Evolutionary conservation across 2,329 filamentous ascomycete species (phyloP).

Genomic region (Neoscytalidium dimidiatum): DNA sequence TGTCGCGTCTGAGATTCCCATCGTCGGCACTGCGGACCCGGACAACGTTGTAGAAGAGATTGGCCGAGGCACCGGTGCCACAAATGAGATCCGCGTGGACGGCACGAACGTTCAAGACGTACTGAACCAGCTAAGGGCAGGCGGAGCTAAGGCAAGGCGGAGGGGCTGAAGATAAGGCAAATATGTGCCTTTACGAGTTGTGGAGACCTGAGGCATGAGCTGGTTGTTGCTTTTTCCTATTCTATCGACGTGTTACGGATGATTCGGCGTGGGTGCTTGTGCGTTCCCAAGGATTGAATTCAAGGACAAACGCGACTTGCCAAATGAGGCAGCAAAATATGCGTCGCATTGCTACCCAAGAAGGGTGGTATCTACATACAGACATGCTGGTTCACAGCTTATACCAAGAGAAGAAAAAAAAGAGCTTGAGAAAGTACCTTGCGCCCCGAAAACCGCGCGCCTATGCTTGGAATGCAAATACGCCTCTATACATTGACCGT

Average conservation of each 20-base stretch:
- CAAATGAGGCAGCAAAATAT: background rate
- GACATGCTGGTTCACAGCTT: background rate
- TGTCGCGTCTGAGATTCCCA: slow-evolving; percentile 67
- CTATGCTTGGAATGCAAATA: slow-evolving; percentile 9
- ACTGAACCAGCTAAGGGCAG: slow-evolving; percentile 37
- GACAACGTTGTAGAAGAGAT: slow-evolving; percentile 50
- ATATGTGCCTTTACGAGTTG: background rate
- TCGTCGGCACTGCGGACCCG: slow-evolving; percentile 67
- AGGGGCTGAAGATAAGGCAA: slow-evolving; percentile 29
- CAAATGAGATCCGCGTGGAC: slow-evolving; percentile 30
- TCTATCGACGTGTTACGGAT: background rate
- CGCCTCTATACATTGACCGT: background rate
- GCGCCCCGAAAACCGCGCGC: background rate
- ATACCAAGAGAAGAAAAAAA: background rate
- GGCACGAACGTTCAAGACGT: slow-evolving; percentile 36
- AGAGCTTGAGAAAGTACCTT: no score
- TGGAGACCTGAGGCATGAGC: background rate
- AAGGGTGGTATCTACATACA: slow-evolving; percentile 11
- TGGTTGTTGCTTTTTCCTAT: background rate
- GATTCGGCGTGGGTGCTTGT: background rate
- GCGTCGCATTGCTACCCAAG: slow-evolving; percentile 8
- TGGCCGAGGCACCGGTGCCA: slow-evolving; percentile 31
- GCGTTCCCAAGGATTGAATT: background rate
- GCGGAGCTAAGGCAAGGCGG: slow-evolving; percentile 32
- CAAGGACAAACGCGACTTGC: background rate